A percentile compares a stretch with the other conserved stretches of the same genome.
phyloP scores from a whole-genome alignment of 208 protist species.

The Wallacemonas sp. region DNA sequence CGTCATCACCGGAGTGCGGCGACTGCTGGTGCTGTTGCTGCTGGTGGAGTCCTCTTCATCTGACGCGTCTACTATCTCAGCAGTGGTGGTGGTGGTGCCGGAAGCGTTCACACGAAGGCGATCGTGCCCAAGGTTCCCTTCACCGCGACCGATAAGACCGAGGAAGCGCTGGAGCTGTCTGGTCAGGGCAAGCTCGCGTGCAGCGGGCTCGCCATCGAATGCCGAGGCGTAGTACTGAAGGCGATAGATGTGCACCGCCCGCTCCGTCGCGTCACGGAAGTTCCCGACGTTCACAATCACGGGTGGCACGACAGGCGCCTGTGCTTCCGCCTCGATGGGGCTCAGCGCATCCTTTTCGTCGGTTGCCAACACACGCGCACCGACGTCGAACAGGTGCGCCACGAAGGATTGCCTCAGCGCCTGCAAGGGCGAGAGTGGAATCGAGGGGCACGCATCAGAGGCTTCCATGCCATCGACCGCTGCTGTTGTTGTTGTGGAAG shows the following conservation, averaged over 20 bases:
- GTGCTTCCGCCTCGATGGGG: too few relatives aligned
- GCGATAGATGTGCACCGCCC: conserved; percentile 21
- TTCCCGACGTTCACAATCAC: conserved; percentile 18
- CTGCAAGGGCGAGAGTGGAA: neutral
- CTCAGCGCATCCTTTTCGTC: too few relatives aligned
- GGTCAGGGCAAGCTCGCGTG: neutral
- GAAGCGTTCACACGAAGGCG: too few relatives aligned
- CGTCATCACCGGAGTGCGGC: too few relatives aligned
- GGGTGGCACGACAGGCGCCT: neutral
- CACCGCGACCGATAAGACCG: neutral
- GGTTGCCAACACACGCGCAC: neutral
- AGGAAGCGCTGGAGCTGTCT: neutral
- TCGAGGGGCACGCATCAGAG: neutral
- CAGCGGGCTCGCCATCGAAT: neutral
- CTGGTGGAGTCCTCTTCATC: neutral
- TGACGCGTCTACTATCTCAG: neutral
- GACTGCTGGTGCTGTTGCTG: too few relatives aligned
- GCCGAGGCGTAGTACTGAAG: conserved; percentile 23
- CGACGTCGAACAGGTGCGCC: conserved; percentile 4
- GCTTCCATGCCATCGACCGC: too few relatives aligned
- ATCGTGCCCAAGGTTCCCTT: too few relatives aligned
- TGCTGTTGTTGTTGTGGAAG: too few relatives aligned
- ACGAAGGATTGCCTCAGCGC: neutral
- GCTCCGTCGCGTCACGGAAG: conserved; percentile 2
- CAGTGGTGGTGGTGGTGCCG: too few relatives aligned